Conservation (phyloP, 306 rosid species). For the Citrullus colocynthis region DNA sequence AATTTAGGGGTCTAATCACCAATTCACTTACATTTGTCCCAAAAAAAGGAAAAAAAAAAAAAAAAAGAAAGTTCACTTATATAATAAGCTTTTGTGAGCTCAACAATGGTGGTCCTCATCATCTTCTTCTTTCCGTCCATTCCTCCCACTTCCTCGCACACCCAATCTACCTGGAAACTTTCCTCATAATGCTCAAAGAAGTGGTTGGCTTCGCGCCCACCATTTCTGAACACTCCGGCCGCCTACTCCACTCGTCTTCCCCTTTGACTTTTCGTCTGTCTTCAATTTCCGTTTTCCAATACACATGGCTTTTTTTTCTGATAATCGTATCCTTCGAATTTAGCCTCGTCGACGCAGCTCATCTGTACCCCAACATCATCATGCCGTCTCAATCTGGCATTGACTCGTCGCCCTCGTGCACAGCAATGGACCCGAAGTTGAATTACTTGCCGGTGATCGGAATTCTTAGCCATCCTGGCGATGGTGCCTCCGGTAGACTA, state of each 20-base stretch:
- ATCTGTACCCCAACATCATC: conserved; percentile 15
- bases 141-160: neutral
- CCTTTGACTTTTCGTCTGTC: neutral
- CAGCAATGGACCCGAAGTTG: conserved; percentile 28
- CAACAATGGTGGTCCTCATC: neutral
- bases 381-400: conserved; percentile 32
- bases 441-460: conserved; percentile 75
- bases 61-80: neutral
- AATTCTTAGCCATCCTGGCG: conserved; percentile 75
- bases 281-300: conserved; percentile 6
- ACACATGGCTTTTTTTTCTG: conserved; percentile 24
- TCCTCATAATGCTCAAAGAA: neutral
- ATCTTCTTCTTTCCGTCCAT: neutral
- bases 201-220: conserved; percentile 1
- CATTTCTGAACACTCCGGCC: conserved; percentile 14
- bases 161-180: neutral
- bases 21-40: neutral
- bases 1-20: too few species aligned
- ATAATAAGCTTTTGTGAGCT: neutral
- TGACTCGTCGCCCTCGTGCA: conserved; percentile 14
- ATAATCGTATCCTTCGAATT: conserved; percentile 20
- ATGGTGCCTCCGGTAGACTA: conserved; percentile 63
- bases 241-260: neutral
- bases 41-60: too few species aligned
- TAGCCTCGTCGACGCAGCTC: conserved; percentile 16